These are phyloP conservation scores for Calonectria henricotiae DNA, from an alignment of 2,329 filamentous ascomycete genomes.

Conservation along the genomic window DNA sequence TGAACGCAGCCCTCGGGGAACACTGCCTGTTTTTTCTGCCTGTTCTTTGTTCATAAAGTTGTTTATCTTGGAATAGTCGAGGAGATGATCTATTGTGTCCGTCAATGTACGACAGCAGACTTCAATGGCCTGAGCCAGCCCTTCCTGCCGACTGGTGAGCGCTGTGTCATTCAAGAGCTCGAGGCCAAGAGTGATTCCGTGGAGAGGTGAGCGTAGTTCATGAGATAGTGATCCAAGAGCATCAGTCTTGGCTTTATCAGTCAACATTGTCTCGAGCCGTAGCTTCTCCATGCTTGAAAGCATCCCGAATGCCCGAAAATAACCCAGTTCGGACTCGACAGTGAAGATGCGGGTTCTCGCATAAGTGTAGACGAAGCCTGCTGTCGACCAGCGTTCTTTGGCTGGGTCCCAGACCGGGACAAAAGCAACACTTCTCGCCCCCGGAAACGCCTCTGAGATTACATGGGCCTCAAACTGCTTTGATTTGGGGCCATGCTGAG, in stretches of 20 bases:
- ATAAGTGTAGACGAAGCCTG: conserved; percentile 67
- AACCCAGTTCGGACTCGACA: conserved; percentile 66
- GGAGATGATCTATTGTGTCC: conserved; percentile 70
- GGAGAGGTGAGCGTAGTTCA: conserved; percentile 74
- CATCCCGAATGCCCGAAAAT: conserved; percentile 68
- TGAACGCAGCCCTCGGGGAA: background rate
- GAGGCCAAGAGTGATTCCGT: conserved; percentile 71
- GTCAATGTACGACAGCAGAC: conserved; percentile 68
- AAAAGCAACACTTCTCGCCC: conserved; percentile 64
- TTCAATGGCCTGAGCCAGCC: conserved; percentile 67
- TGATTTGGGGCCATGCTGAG: conserved; percentile 26
- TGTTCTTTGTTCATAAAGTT: conserved; percentile 49
- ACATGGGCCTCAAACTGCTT: conserved; percentile 46
- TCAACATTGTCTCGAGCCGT: conserved; percentile 59
- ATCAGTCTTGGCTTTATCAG: conserved; percentile 70
- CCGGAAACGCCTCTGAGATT: conserved; percentile 59
- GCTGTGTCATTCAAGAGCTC: conserved; percentile 70
- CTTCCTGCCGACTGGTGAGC: conserved; percentile 64
- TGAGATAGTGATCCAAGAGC: conserved; percentile 75
- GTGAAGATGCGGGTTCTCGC: conserved; percentile 63
- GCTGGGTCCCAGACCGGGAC: conserved; percentile 67
- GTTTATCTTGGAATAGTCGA: conserved; percentile 72
- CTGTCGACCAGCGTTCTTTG: conserved; percentile 66
- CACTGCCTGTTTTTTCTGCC: conserved; percentile 8
- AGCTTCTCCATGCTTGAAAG: conserved; percentile 73